Percentiles rank a stretch among this genome's conserved stretches.
phyloP scores from a whole-genome alignment of 495 filamentous ascomycete species.

The Penicillium nucicola region DNA sequence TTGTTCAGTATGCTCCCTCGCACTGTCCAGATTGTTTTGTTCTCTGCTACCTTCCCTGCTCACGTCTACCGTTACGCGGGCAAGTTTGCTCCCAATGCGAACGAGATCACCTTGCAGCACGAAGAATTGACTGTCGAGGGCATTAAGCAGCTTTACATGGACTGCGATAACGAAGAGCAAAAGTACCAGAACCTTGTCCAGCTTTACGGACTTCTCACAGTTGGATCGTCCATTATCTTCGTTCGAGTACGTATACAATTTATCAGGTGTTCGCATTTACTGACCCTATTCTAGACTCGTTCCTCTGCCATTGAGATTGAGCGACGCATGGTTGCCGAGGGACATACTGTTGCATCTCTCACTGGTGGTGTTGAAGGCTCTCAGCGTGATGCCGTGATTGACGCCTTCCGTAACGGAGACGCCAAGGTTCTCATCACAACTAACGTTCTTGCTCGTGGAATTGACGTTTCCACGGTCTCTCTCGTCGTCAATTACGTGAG shows the following conservation, averaged over 20 bases:
- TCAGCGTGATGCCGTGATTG: conserved; percentile 81
- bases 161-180: conserved; percentile 72
- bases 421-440: conserved; percentile 99
- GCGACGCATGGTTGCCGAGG: conserved; percentile 77
- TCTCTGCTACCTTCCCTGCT: conserved; percentile 93
- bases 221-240: conserved; percentile 97
- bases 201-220: conserved; percentile 92
- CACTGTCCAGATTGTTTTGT: conserved; percentile 79
- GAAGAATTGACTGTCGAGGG: conserved; percentile 94
- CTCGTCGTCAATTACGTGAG: conserved; percentile 92
- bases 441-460: conserved; percentile 94
- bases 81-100: conserved; percentile 77
- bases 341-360: conserved; percentile 85
- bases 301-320: conserved; percentile 79
- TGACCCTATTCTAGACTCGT: conserved; percentile 59
- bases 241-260: conserved; percentile 61
- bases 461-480: conserved; percentile 93
- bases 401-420: conserved; percentile 77
- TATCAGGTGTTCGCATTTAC: background rate
- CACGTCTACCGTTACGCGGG: conserved; percentile 77
- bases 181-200: conserved; percentile 87
- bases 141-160: conserved; percentile 95
- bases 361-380: conserved; percentile 81
- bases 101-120: conserved; percentile 81
- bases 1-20: conserved; percentile 60